A percentile compares a stretch with the other conserved stretches of the same genome.
Evolutionary conservation across 441 rosid species (phyloP).

Genomic region (Mallotus repandus): DNA sequence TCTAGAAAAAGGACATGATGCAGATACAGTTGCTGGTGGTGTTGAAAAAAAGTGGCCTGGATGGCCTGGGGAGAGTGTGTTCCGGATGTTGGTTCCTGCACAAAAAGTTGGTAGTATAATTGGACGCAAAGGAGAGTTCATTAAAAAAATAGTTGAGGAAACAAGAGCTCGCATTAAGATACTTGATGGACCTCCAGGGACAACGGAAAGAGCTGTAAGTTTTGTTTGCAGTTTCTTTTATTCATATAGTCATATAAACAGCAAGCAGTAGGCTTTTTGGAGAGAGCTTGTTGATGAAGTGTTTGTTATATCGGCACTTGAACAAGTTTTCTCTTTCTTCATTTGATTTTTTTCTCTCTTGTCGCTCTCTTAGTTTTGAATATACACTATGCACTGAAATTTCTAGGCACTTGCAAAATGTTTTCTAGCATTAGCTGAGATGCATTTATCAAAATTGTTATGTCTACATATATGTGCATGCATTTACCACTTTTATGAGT

Average conservation of each 20-base stretch:
- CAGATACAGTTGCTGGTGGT: slow-evolving; percentile 39
- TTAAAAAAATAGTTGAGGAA: slow-evolving; percentile 96
- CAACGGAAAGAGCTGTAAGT: slow-evolving; percentile 98
- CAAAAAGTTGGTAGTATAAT: slow-evolving; percentile 98
- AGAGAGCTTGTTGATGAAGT: background rate
- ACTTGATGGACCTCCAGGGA: slow-evolving; percentile 99
- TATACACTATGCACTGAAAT: background rate
- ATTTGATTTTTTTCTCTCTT: background rate
- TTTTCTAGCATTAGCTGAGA: background rate
- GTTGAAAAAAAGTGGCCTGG: slow-evolving; percentile 98
- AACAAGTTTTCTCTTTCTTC: background rate
- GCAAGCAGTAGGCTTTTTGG: background rate
- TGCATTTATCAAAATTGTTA: background rate
- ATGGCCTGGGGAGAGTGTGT: slow-evolving; percentile 99
- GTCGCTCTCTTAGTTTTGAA: background rate
- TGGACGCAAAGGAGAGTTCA: slow-evolving; percentile 97
- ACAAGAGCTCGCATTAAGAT: slow-evolving; percentile 97
- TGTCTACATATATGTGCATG: background rate
- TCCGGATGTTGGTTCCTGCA: slow-evolving; percentile 97
- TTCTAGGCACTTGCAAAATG: slow-evolving; percentile 1
- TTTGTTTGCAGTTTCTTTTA: slow-evolving; percentile 17
- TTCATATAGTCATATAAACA: slow-evolving; percentile 10
- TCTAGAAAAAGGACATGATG: slow-evolving; percentile 47
- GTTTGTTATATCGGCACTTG: background rate
- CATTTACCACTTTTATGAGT: background rate